phyloP scores from a whole-genome alignment of 495 filamentous ascomycete species.

The Neurospora sp. region DNA sequence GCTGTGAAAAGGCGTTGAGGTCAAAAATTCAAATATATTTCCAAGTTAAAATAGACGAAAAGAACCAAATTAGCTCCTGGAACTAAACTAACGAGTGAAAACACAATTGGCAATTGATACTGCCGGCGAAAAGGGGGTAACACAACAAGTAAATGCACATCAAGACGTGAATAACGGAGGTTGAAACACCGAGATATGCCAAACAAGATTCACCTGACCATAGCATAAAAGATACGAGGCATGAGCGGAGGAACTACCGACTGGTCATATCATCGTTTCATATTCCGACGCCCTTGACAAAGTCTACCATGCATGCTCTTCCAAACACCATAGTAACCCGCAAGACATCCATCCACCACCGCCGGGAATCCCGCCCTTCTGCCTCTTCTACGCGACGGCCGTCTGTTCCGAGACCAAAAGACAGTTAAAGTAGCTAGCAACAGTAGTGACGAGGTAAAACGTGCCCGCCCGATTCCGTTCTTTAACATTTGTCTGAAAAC shows the following conservation, averaged over 20 bases:
- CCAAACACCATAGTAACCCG: not conserved
- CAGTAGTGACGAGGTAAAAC: not conserved
- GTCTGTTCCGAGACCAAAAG: not conserved
- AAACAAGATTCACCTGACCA: too few species aligned
- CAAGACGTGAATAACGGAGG: too few species aligned
- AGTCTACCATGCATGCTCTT: not conserved
- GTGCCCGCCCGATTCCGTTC: not conserved
- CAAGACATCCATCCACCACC: not conserved
- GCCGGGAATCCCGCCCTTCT: not conserved
- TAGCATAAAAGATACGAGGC: too few species aligned
- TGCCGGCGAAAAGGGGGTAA: too few species aligned
- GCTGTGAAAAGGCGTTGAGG: not conserved
- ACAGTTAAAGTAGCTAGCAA: not conserved
- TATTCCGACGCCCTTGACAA: not conserved
- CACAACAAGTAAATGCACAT: too few species aligned
- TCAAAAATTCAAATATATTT: too few species aligned
- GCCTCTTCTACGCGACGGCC: not conserved
- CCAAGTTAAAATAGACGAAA: not conserved
- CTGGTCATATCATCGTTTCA: not conserved
- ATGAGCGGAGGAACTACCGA: too few species aligned
- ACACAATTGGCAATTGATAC: too few species aligned
- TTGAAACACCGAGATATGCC: too few species aligned
- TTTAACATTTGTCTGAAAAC: constrained; percentile 3
- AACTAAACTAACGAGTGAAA: too few species aligned
- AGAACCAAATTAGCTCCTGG: not conserved